These are phyloP conservation scores for Chytriomyces confervae DNA, from an alignment of 192 early-diverging fungal genomes.

Conservation along the genomic window DNA sequence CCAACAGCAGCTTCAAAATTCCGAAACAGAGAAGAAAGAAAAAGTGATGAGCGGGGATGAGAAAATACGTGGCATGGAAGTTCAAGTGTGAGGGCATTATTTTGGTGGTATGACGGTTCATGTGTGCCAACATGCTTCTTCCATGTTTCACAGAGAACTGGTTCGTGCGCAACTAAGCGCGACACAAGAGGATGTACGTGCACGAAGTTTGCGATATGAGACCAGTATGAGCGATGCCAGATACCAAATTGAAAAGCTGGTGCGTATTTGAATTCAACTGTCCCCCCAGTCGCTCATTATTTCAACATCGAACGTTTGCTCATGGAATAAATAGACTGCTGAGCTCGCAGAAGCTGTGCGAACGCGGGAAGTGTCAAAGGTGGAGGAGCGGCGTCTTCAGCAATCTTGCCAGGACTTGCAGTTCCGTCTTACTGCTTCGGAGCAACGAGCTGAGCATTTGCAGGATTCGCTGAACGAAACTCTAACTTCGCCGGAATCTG, in stretches of 20 bases:
- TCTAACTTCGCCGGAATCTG: constrained; percentile 10
- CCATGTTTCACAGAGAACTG: constrained; percentile 12
- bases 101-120: not conserved
- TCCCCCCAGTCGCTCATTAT: not conserved
- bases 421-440: constrained; percentile 14
- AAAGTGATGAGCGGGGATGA: constrained; percentile 17
- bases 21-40: constrained; percentile 3
- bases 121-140: not conserved
- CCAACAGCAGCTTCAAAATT: constrained; percentile 51
- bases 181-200: constrained; percentile 31
- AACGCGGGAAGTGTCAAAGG: constrained; percentile 20
- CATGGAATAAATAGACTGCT: constrained; percentile 4
- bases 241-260: constrained; percentile 32
- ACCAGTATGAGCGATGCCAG: constrained; percentile 25
- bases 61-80: constrained; percentile 32
- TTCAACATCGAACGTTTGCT: not conserved
- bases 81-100: constrained; percentile 23
- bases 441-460: constrained; percentile 18
- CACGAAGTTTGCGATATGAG: constrained; percentile 18
- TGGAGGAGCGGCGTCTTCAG: constrained; percentile 18
- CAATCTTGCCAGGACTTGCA: constrained; percentile 24
- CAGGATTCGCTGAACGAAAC: not conserved
- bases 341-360: constrained; percentile 33
- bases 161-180: constrained; percentile 25
- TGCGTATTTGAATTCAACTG: not conserved